A percentile compares a stretch with the other conserved stretches of the same genome.
These are phyloP conservation scores for Begonia fuchsioides DNA, from an alignment of 306 rosid genomes.

Conservation along the genomic window DNA sequence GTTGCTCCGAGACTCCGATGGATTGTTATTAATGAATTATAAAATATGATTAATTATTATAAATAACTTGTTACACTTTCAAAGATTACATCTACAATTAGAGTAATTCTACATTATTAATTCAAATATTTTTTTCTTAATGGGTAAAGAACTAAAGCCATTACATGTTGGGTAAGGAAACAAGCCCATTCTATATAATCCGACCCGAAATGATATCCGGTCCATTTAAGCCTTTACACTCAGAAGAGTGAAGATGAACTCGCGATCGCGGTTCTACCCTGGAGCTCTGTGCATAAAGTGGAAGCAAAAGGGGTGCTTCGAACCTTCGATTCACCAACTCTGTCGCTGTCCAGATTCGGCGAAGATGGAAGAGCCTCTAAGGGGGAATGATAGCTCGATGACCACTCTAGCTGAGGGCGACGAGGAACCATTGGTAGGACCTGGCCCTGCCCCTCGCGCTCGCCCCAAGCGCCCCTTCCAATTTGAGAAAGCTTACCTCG, in stretches of 20 bases:
- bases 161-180: no score
- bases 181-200: no score
- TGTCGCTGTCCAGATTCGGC: neutral
- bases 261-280: neutral
- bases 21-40: constrained; percentile 44
- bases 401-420: constrained; percentile 20
- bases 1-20: constrained; percentile 38
- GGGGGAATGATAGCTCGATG: constrained; percentile 11
- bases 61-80: no score
- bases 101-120: no score
- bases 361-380: constrained; percentile 18
- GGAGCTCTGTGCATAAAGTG: neutral
- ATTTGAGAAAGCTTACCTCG: constrained; percentile 92
- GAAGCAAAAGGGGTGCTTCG: no score
- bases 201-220: no score
- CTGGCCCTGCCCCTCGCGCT: constrained; percentile 68
- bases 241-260: no score
- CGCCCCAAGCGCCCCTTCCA: constrained; percentile 89
- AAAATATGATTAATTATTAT: no score
- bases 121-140: no score
- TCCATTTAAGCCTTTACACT: no score
- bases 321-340: neutral
- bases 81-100: no score
- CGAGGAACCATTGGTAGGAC: constrained; percentile 47
- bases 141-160: no score